These are phyloP conservation scores for Bauhinia variegata DNA, from an alignment of 306 rosid genomes.

Conservation along the genomic window DNA sequence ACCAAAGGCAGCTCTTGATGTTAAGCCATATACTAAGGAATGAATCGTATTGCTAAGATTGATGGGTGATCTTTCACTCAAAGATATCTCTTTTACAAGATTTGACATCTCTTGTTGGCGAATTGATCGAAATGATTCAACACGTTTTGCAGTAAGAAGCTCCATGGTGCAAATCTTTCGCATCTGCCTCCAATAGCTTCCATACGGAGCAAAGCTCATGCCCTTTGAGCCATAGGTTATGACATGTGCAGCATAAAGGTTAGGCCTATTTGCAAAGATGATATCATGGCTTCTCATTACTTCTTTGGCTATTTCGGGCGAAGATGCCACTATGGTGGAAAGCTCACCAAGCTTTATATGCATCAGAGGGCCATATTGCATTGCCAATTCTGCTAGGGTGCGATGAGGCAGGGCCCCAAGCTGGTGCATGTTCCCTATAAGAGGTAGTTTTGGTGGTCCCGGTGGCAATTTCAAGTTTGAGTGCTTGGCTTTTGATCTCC, in stretches of 20 bases:
- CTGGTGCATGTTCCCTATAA: slow-evolving; percentile 43
- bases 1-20: slow-evolving; percentile 36
- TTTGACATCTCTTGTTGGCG: slow-evolving; percentile 32
- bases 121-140: slow-evolving; percentile 28
- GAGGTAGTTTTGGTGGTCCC: slow-evolving; percentile 42
- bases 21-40: slow-evolving; percentile 26
- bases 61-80: slow-evolving; percentile 33
- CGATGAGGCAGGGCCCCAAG: slow-evolving; percentile 35
- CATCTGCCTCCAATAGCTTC: slow-evolving; percentile 41
- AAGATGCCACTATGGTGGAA: slow-evolving; percentile 41
- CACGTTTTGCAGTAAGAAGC: slow-evolving; percentile 30
- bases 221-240: slow-evolving; percentile 16
- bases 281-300: slow-evolving; percentile 45
- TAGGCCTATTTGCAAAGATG: slow-evolving; percentile 41
- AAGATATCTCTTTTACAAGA: slow-evolving; percentile 26
- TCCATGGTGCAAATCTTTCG: slow-evolving; percentile 34
- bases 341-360: slow-evolving; percentile 40
- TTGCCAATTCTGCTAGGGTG: slow-evolving; percentile 24
- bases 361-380: slow-evolving; percentile 40
- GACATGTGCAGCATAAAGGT: slow-evolving; percentile 5
- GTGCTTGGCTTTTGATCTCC: slow-evolving; percentile 32
- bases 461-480: slow-evolving; percentile 43
- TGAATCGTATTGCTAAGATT: slow-evolving; percentile 30
- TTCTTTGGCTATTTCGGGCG: slow-evolving; percentile 48
- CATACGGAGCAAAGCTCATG: slow-evolving; percentile 32